These are phyloP conservation scores for Ziziphus jujuba DNA, from an alignment of 306 rosid species.

Conservation along the genomic window DNA sequence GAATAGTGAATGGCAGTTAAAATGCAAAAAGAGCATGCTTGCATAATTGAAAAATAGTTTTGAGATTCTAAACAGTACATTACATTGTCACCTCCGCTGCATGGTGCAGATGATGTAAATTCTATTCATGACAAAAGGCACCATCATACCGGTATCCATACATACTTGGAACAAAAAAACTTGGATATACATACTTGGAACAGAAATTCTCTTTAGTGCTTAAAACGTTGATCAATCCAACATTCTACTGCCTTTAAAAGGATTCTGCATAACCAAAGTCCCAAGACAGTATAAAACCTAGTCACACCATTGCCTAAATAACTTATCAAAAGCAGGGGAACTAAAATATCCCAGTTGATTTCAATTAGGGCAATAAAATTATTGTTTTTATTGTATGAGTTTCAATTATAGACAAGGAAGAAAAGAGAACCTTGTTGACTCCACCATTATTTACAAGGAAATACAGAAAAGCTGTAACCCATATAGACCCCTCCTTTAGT, in stretches of 20 bases:
- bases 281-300: background rate
- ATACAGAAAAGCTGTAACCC: background rate
- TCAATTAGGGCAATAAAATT: background rate
- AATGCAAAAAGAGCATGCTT: background rate
- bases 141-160: too few relatives aligned
- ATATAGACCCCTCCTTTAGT: background rate
- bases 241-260: background rate
- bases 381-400: background rate
- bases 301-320: background rate
- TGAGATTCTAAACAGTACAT: background rate
- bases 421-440: background rate
- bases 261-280: background rate
- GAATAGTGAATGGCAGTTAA: background rate
- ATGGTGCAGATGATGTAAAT: background rate
- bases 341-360: too few relatives aligned
- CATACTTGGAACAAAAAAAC: too few relatives aligned
- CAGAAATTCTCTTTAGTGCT: background rate
- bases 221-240: background rate
- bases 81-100: background rate
- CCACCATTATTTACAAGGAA: background rate
- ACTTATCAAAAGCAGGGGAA: background rate
- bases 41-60: background rate
- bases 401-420: background rate
- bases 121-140: background rate
- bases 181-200: background rate